These are phyloP conservation scores for Cucurbita argyrosperma DNA, from an alignment of 306 rosid genomes.

Conservation along the genomic window DNA sequence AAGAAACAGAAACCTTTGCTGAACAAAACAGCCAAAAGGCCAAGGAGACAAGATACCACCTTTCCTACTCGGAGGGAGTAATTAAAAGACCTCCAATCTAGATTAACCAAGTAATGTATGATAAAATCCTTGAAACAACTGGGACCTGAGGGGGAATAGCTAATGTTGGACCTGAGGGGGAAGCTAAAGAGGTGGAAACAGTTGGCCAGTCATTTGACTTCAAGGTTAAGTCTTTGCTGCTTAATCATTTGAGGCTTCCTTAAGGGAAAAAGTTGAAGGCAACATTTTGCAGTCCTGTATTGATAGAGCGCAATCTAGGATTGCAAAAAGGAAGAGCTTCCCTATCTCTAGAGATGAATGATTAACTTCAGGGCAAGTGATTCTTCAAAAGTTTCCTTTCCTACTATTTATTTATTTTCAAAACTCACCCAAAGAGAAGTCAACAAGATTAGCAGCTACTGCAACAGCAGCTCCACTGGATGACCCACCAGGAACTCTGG, in stretches of 20 bases:
- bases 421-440: constrained; percentile 73
- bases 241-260: not conserved
- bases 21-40: not conserved
- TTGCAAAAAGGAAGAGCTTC: not conserved
- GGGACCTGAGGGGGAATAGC: not conserved
- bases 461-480: constrained; percentile 94
- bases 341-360: not conserved
- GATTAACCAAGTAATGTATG: not conserved
- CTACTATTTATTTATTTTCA: not conserved
- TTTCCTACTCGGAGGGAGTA: not conserved
- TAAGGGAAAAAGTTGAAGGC: not conserved
- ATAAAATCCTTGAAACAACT: not conserved
- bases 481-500: constrained; percentile 75
- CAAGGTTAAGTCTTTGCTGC: not conserved
- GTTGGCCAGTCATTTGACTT: not conserved
- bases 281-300: not conserved
- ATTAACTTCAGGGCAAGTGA: not conserved
- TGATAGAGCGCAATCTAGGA: not conserved
- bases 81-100: not conserved
- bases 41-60: not conserved
- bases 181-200: not conserved
- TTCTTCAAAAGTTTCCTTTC: not conserved
- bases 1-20: not conserved
- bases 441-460: constrained; percentile 76
- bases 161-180: not conserved